A percentile compares a stretch with the other conserved stretches of the same genome.
Conservation (phyloP, 2,329 filamentous ascomycete genomes). For the Trichophyton schoenleinii region DNA sequence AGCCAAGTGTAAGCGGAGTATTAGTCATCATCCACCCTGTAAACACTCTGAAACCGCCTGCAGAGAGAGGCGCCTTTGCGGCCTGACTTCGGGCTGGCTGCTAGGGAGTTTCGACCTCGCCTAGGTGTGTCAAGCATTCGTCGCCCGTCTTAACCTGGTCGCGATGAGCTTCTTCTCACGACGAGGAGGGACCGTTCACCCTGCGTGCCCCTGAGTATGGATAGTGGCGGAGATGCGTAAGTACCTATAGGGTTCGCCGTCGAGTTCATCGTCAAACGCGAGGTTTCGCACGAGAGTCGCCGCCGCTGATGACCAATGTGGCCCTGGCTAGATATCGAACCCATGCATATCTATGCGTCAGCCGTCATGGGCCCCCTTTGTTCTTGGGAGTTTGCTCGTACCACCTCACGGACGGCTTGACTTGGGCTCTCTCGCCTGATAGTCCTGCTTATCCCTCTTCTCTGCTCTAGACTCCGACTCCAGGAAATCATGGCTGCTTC, state of each 20-base stretch:
- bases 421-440: not conserved
- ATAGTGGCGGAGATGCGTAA: not conserved
- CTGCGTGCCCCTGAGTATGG: not conserved
- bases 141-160: not conserved
- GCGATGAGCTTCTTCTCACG: not conserved
- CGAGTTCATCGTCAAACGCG: not conserved
- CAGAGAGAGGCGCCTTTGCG: not conserved
- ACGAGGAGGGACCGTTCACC: not conserved
- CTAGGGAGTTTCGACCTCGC: not conserved
- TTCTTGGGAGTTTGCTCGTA: no score
- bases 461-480: not conserved
- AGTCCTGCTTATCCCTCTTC: not conserved
- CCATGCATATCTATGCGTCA: not conserved
- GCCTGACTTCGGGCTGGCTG: no score
- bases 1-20: conserved; percentile 1
- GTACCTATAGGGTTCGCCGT: not conserved
- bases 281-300: not conserved
- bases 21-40: not conserved
- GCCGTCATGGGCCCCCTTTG: not conserved
- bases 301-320: not conserved
- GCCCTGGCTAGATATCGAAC: not conserved
- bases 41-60: not conserved
- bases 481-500: not conserved
- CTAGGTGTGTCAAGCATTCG: not conserved
- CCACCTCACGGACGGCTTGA: not conserved